Conservation (phyloP, 2,329 filamentous ascomycete species). For the Pyrenophora tritici-repentis region DNA sequence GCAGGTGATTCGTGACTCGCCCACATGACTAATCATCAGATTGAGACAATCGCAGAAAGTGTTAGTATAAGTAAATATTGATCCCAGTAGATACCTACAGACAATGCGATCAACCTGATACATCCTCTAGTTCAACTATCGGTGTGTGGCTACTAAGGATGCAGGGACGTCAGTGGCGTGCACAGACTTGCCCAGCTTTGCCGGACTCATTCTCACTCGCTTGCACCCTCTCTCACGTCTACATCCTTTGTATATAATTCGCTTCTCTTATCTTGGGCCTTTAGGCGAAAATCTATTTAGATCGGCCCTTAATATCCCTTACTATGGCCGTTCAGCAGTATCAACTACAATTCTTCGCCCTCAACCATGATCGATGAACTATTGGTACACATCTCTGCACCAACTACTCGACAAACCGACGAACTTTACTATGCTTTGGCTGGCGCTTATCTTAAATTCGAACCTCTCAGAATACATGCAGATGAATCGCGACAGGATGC, state of each 20-base stretch:
- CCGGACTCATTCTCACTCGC: not conserved
- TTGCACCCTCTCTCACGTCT: not conserved
- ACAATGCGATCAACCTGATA: too few species aligned
- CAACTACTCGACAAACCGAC: slow-evolving; percentile 50
- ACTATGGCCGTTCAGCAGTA: slow-evolving; percentile 14
- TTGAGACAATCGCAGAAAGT: too few species aligned
- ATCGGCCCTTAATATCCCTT: not conserved
- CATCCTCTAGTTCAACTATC: too few species aligned
- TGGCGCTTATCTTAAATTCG: slow-evolving; percentile 49
- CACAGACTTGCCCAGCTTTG: slow-evolving; percentile 5
- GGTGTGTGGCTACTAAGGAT: not conserved
- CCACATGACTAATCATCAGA: too few species aligned
- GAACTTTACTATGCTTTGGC: slow-evolving; percentile 49
- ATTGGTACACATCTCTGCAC: slow-evolving; percentile 53
- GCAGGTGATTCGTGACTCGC: too few species aligned
- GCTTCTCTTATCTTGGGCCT: not conserved
- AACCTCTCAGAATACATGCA: slow-evolving; percentile 14
- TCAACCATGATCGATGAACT: slow-evolving; percentile 47
- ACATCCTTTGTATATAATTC: not conserved
- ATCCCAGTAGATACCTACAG: too few species aligned
- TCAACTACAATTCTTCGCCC: slow-evolving; percentile 2
- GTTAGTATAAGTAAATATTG: too few species aligned
- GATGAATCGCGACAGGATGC: not conserved
- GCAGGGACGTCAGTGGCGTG: not conserved
- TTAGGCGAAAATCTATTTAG: not conserved